Evolutionary conservation across 108 stramenopile genomes (phyloP), one percentile per base, ranked within the genome.

Genomic region (Nitzschia sp.): DNA sequence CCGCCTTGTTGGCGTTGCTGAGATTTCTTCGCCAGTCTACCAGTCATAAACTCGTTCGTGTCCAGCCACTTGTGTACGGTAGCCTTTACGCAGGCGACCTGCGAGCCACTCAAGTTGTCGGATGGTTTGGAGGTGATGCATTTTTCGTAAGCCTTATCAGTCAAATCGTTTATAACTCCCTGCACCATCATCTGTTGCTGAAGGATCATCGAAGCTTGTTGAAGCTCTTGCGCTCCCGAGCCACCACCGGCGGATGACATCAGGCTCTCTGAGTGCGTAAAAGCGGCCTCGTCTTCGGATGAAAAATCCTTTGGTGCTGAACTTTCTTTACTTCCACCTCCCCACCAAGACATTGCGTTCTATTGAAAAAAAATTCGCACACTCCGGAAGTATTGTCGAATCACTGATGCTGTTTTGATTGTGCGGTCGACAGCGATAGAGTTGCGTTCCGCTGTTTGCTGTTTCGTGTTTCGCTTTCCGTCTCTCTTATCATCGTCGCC

Each of bases 1-100:
- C n/a, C n/a, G n/a, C n/a, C n/a, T 60, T 71, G 69, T 63, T 68
- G 60, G 28, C 47, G 53, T 36, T 71, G 67, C 66, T 83, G 78
- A 0, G 60, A 53, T 45, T 92, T 92, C 68, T 84, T 89, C 1
- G 75, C 85, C 48, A 92, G 63, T 53, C 91, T 72, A 34, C 88
- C 85, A 44, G 78, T 85, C 76, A 92, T 85, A 68, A 88, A 92
- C 63, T 92, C 88, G 68, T 92, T 92, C 32, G 91, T 80, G 81
- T 92, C 91, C 60, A 92, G 66, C 91, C 91, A 92, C 60, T 92
- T 92, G 62, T 85, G 82, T 22, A 85, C 85, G 15, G 81, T 76
- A 22, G 88, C 76, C 58, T 86, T 71, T 35, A 92, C 72, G 54
- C 91, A 92, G 9, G 83, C 85, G n/a, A 71, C 88, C 53, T 92